phyloP scores from a whole-genome alignment of 1,284 basidiomycete genomes.

The Sparassis latifolia region DNA sequence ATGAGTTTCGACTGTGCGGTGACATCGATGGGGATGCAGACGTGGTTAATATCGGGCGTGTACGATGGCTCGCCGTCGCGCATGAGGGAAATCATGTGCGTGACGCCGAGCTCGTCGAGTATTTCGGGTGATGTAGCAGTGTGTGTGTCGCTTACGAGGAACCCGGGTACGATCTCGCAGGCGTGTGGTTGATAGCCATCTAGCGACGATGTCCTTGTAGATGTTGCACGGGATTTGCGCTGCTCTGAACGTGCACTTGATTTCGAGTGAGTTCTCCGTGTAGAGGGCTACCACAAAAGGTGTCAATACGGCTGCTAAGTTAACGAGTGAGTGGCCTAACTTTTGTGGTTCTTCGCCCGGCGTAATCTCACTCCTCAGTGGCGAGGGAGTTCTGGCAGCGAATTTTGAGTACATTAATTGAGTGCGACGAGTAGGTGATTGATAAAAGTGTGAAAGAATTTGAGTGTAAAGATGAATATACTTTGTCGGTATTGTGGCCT shows the following conservation, averaged over 20 bases:
- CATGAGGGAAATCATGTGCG: slow-evolving; percentile 24
- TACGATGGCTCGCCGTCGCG: slow-evolving; percentile 9
- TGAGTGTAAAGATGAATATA: no score
- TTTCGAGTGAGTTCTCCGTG: no score
- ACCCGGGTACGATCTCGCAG: slow-evolving; percentile 22
- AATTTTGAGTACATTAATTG: no score
- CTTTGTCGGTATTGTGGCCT: no score
- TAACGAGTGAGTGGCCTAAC: no score
- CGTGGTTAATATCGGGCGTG: slow-evolving; percentile 11
- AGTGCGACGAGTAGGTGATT: no score
- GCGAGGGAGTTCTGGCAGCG: no score
- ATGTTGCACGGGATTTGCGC: slow-evolving; percentile 12
- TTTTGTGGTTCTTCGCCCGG: no score
- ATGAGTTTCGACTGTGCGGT: slow-evolving; percentile 12
- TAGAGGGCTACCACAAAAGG: background rate
- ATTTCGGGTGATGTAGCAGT: slow-evolving; percentile 20
- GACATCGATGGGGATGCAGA: slow-evolving; percentile 24
- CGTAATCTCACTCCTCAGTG: no score
- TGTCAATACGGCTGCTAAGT: no score
- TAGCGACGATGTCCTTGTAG: slow-evolving; percentile 14
- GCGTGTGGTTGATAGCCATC: slow-evolving; percentile 22
- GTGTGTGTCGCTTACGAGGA: slow-evolving; percentile 24
- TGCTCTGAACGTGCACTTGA: slow-evolving; percentile 16
- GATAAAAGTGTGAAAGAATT: no score
- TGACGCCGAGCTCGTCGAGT: slow-evolving; percentile 20